A percentile compares a stretch with the other conserved stretches of the same genome.
These are phyloP conservation scores for Coemansia sp. DNA, from an alignment of 192 early-diverging fungal species.

Conservation along the genomic window DNA sequence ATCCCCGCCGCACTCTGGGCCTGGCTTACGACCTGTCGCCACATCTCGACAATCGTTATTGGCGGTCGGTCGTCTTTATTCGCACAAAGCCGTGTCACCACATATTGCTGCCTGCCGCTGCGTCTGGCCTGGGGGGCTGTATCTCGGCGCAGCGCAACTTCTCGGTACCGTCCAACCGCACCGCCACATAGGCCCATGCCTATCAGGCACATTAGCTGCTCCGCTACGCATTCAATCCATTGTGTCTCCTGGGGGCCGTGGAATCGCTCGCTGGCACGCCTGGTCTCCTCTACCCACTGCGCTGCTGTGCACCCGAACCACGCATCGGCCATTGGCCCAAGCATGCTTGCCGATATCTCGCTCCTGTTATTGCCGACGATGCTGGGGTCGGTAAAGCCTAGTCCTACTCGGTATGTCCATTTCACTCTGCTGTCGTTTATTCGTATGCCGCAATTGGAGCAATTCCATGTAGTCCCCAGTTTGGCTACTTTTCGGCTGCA, in stretches of 20 bases:
- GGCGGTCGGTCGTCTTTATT: background rate
- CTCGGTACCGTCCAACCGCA: background rate
- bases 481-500: constrained; percentile 15
- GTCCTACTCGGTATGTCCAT: constrained; percentile 29
- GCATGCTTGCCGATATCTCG: constrained; percentile 5
- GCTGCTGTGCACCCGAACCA: constrained; percentile 38
- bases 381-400: constrained; percentile 1
- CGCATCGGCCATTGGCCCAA: constrained; percentile 17
- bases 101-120: background rate
- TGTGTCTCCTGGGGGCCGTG: background rate
- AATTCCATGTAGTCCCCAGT: constrained; percentile 2
- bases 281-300: constrained; percentile 25
- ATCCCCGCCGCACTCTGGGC: background rate
- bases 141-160: background rate
- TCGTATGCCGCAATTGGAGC: constrained; percentile 9
- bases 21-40: background rate
- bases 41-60: constrained; percentile 1
- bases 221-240: constrained; percentile 11
- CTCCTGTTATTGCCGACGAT: background rate
- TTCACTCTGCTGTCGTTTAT: constrained; percentile 1
- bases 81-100: background rate
- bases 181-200: constrained; percentile 1
- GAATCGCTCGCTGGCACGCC: constrained; percentile 4
- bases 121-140: background rate
- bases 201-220: constrained; percentile 3